phyloP scores from a whole-genome alignment of 2,329 filamentous ascomycete species.

The Botrytis elliptica region DNA sequence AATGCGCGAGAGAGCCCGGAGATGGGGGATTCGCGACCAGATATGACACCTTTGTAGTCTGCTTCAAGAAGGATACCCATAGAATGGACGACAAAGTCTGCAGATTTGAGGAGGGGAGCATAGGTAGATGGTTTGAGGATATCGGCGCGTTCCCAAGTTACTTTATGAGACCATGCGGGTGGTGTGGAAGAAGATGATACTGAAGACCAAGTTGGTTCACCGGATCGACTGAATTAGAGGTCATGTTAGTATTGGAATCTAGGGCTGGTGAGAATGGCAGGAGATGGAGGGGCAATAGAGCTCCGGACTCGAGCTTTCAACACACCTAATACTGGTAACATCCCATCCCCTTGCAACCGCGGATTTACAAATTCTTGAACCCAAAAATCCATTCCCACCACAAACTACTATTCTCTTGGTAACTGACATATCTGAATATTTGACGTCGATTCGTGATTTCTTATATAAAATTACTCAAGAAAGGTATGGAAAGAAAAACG shows the following conservation, averaged over 20 bases:
- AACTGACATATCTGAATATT: constrained; percentile 22
- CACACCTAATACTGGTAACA: constrained; percentile 86
- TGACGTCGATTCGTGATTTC: background rate
- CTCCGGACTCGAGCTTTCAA: background rate
- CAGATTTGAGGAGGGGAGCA: constrained; percentile 76
- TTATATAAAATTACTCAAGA: background rate
- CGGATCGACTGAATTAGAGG: constrained; percentile 70
- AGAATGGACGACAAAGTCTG: constrained; percentile 85
- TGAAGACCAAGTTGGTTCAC: constrained; percentile 79
- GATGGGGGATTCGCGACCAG: constrained; percentile 79
- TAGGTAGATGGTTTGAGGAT: constrained; percentile 63
- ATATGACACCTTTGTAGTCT: constrained; percentile 92
- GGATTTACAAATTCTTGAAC: constrained; percentile 84
- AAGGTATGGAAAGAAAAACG: background rate
- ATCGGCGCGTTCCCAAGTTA: constrained; percentile 87
- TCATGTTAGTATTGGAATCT: background rate
- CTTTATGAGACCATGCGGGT: constrained; percentile 77
- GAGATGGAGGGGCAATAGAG: background rate
- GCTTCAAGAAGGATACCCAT: constrained; percentile 96
- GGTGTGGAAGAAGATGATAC: constrained; percentile 66
- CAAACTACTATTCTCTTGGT: constrained; percentile 83
- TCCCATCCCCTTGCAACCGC: constrained; percentile 85
- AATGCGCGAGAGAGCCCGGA: constrained; percentile 78
- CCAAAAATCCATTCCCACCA: constrained; percentile 90
- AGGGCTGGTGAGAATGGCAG: constrained; percentile 31